These are phyloP conservation scores for Heracleum sosnowskyi DNA, from an alignment of 129 eudicot species.

Conservation along the genomic window DNA sequence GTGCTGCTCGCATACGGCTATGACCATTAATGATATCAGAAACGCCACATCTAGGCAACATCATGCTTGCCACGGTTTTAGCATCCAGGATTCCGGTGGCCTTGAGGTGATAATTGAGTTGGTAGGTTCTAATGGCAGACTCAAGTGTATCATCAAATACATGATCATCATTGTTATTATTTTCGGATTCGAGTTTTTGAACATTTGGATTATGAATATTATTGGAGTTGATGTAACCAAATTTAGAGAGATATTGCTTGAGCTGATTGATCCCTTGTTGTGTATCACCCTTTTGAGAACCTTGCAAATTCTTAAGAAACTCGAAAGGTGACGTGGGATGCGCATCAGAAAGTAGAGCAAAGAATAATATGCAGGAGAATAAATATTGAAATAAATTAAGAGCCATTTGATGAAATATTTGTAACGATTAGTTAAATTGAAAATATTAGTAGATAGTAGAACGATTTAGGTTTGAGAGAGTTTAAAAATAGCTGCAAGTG, in stretches of 20 bases:
- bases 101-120: slow-evolving; percentile 18
- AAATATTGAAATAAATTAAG: background rate
- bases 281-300: slow-evolving; percentile 19
- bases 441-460: no score
- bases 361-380: background rate
- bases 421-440: no score
- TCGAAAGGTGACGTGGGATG: background rate
- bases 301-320: no score
- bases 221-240: slow-evolving; percentile 15
- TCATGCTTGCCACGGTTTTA: slow-evolving; percentile 15
- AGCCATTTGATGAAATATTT: no score
- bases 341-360: background rate
- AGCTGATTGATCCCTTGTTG: slow-evolving; percentile 13
- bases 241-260: slow-evolving; percentile 14
- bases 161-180: background rate
- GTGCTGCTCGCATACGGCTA: slow-evolving; percentile 2
- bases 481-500: background rate
- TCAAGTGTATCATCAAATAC: slow-evolving; percentile 18
- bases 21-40: slow-evolving; percentile 19
- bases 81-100: slow-evolving; percentile 21
- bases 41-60: slow-evolving; percentile 21
- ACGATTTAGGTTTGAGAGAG: background rate
- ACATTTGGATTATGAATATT: background rate
- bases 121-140: slow-evolving; percentile 17
- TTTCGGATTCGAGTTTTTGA: background rate